phyloP scores from a whole-genome alignment of 768 basidiomycete species.

The Boletellus emodensis region DNA sequence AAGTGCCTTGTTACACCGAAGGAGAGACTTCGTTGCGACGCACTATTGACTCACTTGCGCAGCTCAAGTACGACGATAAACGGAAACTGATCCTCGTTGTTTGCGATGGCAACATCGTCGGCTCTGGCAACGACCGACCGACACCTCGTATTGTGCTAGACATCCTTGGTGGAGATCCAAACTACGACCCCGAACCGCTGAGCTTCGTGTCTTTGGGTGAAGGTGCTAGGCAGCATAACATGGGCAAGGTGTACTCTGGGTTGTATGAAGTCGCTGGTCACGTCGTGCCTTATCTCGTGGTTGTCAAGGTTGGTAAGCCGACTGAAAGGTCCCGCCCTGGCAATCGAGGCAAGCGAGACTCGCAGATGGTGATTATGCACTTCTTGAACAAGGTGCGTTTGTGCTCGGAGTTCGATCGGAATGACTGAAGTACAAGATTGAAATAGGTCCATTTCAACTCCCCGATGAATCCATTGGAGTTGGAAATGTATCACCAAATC shows the following conservation, averaged over 20 bases:
- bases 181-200: conserved; percentile 90
- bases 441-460: conserved; percentile 90
- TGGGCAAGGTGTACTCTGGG: conserved; percentile 97
- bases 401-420: background rate
- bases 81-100: conserved; percentile 90
- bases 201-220: conserved; percentile 93
- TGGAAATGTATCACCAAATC: conserved; percentile 99
- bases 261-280: conserved; percentile 92
- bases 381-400: conserved; percentile 87
- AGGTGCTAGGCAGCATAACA: conserved; percentile 94
- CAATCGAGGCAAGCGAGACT: conserved; percentile 97
- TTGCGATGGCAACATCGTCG: conserved; percentile 98
- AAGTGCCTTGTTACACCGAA: conserved; percentile 98
- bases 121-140: conserved; percentile 92
- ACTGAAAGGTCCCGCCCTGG: conserved; percentile 91
- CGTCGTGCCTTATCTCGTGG: conserved; percentile 90
- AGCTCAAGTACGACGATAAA: conserved; percentile 97
- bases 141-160: conserved; percentile 96
- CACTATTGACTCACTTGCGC: conserved; percentile 92
- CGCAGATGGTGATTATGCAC: conserved; percentile 94
- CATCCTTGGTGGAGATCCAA: conserved; percentile 91
- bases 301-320: conserved; percentile 94
- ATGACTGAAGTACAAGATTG: background rate
- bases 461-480: conserved; percentile 93
- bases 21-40: conserved; percentile 78